Evolutionary conservation across 495 filamentous ascomycete genomes (phyloP), one percentile per base, ranked within the genome.

Genomic region (Sordaria brevicollis): DNA sequence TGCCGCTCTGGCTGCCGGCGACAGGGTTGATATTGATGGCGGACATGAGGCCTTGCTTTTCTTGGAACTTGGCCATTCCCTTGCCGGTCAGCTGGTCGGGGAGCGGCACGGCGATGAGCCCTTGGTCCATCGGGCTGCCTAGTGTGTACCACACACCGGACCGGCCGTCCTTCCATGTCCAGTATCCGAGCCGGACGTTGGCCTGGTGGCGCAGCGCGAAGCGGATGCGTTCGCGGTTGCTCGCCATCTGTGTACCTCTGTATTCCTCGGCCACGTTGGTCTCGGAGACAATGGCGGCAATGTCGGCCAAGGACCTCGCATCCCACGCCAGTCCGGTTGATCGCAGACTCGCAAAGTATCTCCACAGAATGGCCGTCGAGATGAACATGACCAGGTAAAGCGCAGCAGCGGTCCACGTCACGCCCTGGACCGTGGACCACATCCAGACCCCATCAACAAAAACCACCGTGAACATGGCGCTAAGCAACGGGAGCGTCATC

Each of bases 291-390:
- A 96, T 80, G 4, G 88, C 86, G 62, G 92, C 83, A 33, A 95
- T 78, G 76, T 96, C 93, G 10, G 91, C 93, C 29, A 96, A 79
- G 15, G 89, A 92, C n/a, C 88, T 80, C 2, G 92, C 87, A 77
- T 94, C 92, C 93, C 93, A 97, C 78, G 89, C 88, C 73, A 97
- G 79, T 3, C 93, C 93, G 0, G 93, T 92, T 36, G 80, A 81
- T 31, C 85, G 79, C 19, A 85, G 66, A 36, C 87, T 74, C 65
- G 80, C 85, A 77, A 84, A 81, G 67, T 78, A 81, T 15, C 81
- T 71, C 21, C 90, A 76, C 7, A 91, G 71, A 19, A 83, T 72
- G 35, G 86, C 68, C 3, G 89, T 77, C 5, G 88, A 89, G 43
- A 89, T 74, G 4, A 88, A 74, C 70, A 93, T 75, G 3, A 92